Percentiles rank a stretch among this genome's conserved stretches.
phyloP scores from a whole-genome alignment of 164 flowering plant species.

The Houttuynia cordata region DNA sequence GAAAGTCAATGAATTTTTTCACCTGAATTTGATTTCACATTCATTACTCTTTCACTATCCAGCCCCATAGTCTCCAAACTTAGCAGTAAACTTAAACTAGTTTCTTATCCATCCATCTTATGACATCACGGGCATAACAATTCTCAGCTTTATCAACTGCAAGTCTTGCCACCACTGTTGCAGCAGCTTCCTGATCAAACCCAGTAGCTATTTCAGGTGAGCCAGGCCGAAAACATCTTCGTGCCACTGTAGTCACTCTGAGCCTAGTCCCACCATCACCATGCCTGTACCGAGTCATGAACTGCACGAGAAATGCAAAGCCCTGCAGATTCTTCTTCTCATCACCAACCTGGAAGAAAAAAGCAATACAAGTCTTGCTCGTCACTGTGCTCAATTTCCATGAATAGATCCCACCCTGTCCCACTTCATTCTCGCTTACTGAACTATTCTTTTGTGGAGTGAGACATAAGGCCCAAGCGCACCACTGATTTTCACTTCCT shows the following conservation, averaged over 20 bases:
- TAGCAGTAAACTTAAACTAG: constrained; percentile 57
- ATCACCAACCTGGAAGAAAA: constrained; percentile 64
- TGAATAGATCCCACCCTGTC: constrained; percentile 60
- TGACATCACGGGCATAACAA: constrained; percentile 53
- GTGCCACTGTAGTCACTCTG: constrained; percentile 82
- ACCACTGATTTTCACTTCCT: constrained; percentile 69
- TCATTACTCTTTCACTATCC: too few relatives aligned
- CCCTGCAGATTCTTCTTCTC: constrained; percentile 50
- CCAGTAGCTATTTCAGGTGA: constrained; percentile 72
- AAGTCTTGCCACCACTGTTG: constrained; percentile 78
- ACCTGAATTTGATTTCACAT: too few relatives aligned
- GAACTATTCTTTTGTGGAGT: constrained; percentile 37
- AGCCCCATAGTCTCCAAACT: constrained; percentile 96
- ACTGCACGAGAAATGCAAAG: constrained; percentile 72
- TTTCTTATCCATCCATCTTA: constrained; percentile 71
- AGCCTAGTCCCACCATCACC: constrained; percentile 50
- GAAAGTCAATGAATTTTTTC: too few relatives aligned
- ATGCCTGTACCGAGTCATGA: constrained; percentile 57
- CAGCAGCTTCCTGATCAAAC: constrained; percentile 97
- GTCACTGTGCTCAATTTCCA: constrained; percentile 76
- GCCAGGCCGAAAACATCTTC: constrained; percentile 68
- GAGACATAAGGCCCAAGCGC: constrained; percentile 90
- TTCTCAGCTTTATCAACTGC: constrained; percentile 56
- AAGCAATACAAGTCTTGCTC: constrained; percentile 63
- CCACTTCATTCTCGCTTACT: constrained; percentile 58